Base-by-base conservation (phyloP, 805 yeast genomes). In the Yamadazyma ubonensis region DNA sequence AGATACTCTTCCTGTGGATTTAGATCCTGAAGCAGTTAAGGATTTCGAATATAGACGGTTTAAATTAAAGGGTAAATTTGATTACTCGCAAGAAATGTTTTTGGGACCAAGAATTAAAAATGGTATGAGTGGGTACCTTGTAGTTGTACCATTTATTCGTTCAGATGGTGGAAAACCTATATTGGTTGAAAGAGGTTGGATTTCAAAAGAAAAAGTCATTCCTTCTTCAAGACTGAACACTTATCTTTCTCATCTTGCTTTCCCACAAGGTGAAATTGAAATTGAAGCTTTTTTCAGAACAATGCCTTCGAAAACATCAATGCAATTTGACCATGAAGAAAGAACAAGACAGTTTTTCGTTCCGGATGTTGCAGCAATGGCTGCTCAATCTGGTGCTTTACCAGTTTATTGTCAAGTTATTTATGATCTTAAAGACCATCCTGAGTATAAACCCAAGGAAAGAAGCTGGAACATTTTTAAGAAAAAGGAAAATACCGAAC, bases 141-240 rank as follows among this genome's bases (percentile, higher is more conserved):
- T 91, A 5, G 78, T 86, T 21, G 83, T 95, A 5, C 98, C 99
- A 9, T 78, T 93, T 52, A 74, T 79, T 17, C 77, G 95, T 44
- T 67, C 78, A 3, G 80, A 78, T 45, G 86, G 88, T 17, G 93
- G 89, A 2, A 76, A 81, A 34, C 90, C 86, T 38, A 68, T 93
- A 12, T 66, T 93, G 39, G 75, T 93, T 20, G 95, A 87, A 58
- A 76, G 99, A 49, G 99, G 99, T 11, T 93, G 97, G 95, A 79
- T 93, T 33, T 66, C 78, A 18, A 88, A 84, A 49, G 85, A 79
- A 10, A 78, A 78, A 45, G 76, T 78, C 39, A 60, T 63, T 58
- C 95, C 70, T 43, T 71, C 42, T 49, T 70, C 49, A 51, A 85
- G 78, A 43, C 63, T 63, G 9, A 43, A 52, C 12, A 71, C 70